phyloP scores from a whole-genome alignment of 225 moss, liverwort and hornwort species.

The Marchantia polymorpha region DNA sequence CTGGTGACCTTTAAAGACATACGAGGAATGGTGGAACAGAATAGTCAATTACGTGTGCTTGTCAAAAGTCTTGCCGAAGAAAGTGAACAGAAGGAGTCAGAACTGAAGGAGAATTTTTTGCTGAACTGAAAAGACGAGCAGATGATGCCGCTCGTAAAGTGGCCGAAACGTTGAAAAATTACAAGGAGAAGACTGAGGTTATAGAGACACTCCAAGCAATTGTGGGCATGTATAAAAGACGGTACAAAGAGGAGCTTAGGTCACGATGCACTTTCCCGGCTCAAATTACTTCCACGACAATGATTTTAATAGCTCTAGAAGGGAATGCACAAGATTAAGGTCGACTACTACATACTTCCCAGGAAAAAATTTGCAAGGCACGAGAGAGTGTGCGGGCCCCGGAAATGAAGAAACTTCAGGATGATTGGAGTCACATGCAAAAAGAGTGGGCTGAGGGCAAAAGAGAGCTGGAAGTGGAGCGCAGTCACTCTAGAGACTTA shows the following conservation, averaged over 20 bases:
- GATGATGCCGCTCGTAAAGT: conserved; percentile 87
- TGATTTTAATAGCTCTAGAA: conserved; percentile 36
- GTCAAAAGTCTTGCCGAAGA: conserved; percentile 83
- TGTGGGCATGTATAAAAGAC: conserved; percentile 91
- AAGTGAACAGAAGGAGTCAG: conserved; percentile 79
- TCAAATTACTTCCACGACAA: conserved; percentile 47
- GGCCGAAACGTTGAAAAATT: conserved; percentile 69
- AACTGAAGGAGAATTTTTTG: conserved; percentile 72
- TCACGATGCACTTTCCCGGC: conserved; percentile 52
- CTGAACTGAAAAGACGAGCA: conserved; percentile 72
- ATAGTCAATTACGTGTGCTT: conserved; percentile 78
- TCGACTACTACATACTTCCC: conserved; percentile 62
- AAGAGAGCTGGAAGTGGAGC: conserved; percentile 84
- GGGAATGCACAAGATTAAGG: conserved; percentile 50
- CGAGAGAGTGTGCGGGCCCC: conserved; percentile 58
- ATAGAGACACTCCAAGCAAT: conserved; percentile 83
- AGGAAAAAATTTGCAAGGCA: too few species aligned
- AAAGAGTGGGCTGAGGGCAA: conserved; percentile 88
- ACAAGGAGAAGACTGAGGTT: conserved; percentile 82
- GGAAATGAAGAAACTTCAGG: conserved; percentile 81
- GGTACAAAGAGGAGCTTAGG: conserved; percentile 84
- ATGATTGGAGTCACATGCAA: conserved; percentile 76
- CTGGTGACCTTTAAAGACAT: conserved; percentile 95
- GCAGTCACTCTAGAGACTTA: conserved; percentile 73
- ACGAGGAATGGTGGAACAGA: conserved; percentile 96